These are phyloP conservation scores for Ogataea hybrid DNA, from an alignment of 1,139 yeast species.

Conservation along the genomic window DNA sequence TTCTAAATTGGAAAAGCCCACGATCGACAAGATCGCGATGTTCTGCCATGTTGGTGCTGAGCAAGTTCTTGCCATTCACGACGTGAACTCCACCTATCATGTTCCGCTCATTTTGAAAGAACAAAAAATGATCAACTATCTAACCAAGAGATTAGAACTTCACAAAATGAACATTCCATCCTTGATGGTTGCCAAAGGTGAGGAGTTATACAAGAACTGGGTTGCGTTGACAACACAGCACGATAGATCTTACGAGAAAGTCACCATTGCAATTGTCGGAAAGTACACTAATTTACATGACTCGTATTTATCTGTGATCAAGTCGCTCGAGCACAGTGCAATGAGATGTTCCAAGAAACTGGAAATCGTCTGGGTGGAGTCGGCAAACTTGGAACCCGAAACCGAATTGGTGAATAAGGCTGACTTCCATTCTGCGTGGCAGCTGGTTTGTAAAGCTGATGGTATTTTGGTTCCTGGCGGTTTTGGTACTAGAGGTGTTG, in stretches of 20 bases:
- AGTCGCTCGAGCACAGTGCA: constrained; percentile 92
- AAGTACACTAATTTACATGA: constrained; percentile 95
- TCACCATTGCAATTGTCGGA: constrained; percentile 94
- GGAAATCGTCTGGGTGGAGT: constrained; percentile 94
- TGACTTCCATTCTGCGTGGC: constrained; percentile 95
- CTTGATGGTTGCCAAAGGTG: constrained; percentile 66
- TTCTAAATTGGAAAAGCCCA: constrained; percentile 73
- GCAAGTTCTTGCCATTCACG: constrained; percentile 96
- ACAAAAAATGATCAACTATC: constrained; percentile 78
- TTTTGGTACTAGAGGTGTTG: constrained; percentile 95
- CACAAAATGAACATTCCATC: constrained; percentile 47
- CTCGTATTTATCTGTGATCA: constrained; percentile 91
- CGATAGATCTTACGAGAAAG: constrained; percentile 82
- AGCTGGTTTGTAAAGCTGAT: constrained; percentile 87
- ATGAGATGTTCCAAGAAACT: constrained; percentile 84
- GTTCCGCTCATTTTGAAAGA: constrained; percentile 89
- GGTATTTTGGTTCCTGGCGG: constrained; percentile 99
- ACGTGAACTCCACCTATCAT: constrained; percentile 95
- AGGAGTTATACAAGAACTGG: constrained; percentile 73
- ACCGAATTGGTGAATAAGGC: constrained; percentile 63
- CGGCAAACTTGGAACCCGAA: constrained; percentile 81
- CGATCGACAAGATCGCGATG: constrained; percentile 95
- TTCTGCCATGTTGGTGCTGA: constrained; percentile 98
- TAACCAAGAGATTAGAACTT: constrained; percentile 66
- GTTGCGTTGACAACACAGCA: constrained; percentile 68